Conservation (phyloP, 805 yeast species). For the Ogataea nonfermentans region DNA sequence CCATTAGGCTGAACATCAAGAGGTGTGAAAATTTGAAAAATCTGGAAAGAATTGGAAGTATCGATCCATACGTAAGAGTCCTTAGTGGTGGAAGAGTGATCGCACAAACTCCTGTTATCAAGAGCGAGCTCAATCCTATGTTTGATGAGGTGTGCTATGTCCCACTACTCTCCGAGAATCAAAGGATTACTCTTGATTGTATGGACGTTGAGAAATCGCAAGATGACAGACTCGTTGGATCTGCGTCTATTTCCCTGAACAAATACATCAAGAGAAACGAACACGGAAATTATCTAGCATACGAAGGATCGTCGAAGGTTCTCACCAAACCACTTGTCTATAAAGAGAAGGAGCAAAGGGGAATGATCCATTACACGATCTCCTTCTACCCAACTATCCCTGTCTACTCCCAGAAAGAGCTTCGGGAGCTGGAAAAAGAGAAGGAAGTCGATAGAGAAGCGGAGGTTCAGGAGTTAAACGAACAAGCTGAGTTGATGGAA, state of each 20-base stretch:
- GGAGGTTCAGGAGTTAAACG: conserved; percentile 41
- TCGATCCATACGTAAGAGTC: conserved; percentile 72
- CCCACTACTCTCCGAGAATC: conserved; percentile 60
- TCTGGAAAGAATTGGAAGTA: conserved; percentile 65
- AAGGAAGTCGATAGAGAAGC: conserved; percentile 37
- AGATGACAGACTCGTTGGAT: conserved; percentile 62
- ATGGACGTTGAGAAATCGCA: conserved; percentile 66
- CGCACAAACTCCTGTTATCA: conserved; percentile 53
- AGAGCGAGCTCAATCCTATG: conserved; percentile 53
- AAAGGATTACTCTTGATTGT: conserved; percentile 54
- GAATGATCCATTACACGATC: conserved; percentile 46
- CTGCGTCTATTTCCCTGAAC: conserved; percentile 47
- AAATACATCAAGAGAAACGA: conserved; percentile 48
- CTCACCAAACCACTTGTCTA: conserved; percentile 34
- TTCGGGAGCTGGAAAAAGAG: conserved; percentile 43
- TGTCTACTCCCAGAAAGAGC: conserved; percentile 57
- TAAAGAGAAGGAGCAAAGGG: conserved; percentile 46
- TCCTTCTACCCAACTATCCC: conserved; percentile 67
- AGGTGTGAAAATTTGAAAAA: conserved; percentile 51
- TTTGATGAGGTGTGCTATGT: conserved; percentile 59
- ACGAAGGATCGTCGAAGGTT: conserved; percentile 50
- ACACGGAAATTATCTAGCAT: conserved; percentile 45
- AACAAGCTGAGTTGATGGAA: conserved; percentile 49
- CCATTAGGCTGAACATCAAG: conserved; percentile 56
- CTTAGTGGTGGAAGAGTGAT: conserved; percentile 55